Conservation (phyloP, 164 flowering plant species). For the Sextonia rubra region DNA sequence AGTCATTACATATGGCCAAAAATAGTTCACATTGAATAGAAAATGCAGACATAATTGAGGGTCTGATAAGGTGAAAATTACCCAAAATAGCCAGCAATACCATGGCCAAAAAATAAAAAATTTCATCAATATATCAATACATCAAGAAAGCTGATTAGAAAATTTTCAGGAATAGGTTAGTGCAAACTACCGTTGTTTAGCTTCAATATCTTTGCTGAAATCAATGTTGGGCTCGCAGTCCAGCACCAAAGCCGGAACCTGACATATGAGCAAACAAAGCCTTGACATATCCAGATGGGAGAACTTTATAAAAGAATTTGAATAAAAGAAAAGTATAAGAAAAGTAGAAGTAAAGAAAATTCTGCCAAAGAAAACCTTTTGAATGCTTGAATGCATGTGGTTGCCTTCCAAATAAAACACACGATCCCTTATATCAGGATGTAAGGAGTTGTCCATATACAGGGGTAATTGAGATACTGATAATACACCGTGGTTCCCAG, state of each 20-base stretch:
- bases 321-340: background rate
- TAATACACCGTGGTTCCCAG: slow-evolving; percentile 74
- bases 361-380: slow-evolving; percentile 48
- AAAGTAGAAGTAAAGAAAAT: background rate
- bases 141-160: background rate
- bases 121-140: background rate
- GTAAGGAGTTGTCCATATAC: slow-evolving; percentile 50
- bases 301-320: background rate
- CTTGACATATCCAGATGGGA: slow-evolving; percentile 4
- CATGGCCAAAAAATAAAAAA: background rate
- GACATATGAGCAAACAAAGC: slow-evolving; percentile 17
- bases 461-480: slow-evolving; percentile 63
- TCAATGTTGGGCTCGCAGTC: slow-evolving; percentile 97
- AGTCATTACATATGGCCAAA: too few relatives aligned
- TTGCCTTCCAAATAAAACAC: slow-evolving; percentile 87
- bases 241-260: slow-evolving; percentile 96
- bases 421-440: slow-evolving; percentile 82
- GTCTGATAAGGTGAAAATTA: background rate
- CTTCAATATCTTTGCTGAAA: slow-evolving; percentile 86
- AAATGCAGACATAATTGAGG: too few relatives aligned
- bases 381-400: slow-evolving; percentile 95
- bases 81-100: background rate
- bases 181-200: slow-evolving; percentile 67
- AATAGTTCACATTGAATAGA: too few relatives aligned
- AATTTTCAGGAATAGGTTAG: background rate